Evolutionary conservation across 495 filamentous ascomycete genomes (phyloP), one percentile per base, ranked within the genome.

Genomic region (Penicillium samsonianum): DNA sequence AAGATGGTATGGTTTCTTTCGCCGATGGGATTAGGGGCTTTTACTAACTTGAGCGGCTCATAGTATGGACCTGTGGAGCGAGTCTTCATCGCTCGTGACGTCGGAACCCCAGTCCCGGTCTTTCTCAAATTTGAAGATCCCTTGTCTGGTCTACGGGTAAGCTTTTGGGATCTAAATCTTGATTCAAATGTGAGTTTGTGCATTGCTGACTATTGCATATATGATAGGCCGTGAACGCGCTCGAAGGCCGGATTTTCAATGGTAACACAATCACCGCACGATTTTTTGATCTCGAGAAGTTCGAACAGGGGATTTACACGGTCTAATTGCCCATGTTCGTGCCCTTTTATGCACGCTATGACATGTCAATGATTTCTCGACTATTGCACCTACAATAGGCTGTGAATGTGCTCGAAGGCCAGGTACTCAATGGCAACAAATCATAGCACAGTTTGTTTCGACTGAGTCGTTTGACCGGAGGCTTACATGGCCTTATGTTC

Each of bases 91-190:
- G 78, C 90, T 59, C 75, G 82, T 35, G 71, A 73, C 31, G 73
- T 73, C 14, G 78, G 73, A 3, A 69, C 75, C 12, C 74, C 80
- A 33, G 72, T 82, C 5, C 82, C 84, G 19, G 93, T 98, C 16
- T 98, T 94, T 74, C 89, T 98, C 62, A 89, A 93, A 72, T 98
- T 98, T 66, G 90, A 87, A 0, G 87, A 85, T 58, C 82, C 83
- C 63, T 71, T 96, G 47, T 90, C 86, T 41, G 94, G 91, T 41
- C 65, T 96, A 55, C 80, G 90, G 75, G 90, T 93, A 77, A 72
- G 86, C 80, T 20, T 43, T 25, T 19, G 43, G 0, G 31, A 31
- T 28, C 14, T 60, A 17, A 43, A 0, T 28, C 37, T 60, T 9
- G 16, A 10, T 19, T 31, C 25, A 31, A 19, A 14, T 25, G 19